Evolutionary conservation across 352 stramenopile species (phyloP).

Genomic region (Phytophthora hybrid): DNA sequence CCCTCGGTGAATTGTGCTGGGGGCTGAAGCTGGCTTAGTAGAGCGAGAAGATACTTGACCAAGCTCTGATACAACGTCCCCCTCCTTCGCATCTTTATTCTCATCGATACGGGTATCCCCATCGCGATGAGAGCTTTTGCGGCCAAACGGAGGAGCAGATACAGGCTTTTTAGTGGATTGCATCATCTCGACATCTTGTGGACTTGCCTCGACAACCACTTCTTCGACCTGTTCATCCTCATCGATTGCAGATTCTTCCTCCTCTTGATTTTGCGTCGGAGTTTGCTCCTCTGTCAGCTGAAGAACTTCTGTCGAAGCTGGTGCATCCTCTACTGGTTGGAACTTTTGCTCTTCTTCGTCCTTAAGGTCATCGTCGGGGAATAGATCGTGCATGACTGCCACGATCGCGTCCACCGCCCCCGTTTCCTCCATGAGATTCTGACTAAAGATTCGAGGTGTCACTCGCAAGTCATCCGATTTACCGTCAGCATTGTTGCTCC

Average conservation of each 20-base stretch:
- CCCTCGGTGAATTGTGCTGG: conserved; percentile 18
- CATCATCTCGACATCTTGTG: neutral
- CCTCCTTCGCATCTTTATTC: neutral
- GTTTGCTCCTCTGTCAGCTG: neutral
- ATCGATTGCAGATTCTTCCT: neutral
- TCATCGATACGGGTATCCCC: neutral
- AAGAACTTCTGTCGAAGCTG: conserved; percentile 4
- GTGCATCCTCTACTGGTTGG: conserved; percentile 2
- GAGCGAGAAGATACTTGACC: conserved; percentile 8
- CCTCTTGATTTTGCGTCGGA: neutral
- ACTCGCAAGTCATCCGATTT: conserved; percentile 64
- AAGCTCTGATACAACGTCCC: neutral
- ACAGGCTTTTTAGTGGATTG: conserved; percentile 7
- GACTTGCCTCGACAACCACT: conserved; percentile 4
- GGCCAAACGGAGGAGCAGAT: conserved; percentile 22
- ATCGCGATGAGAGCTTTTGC: conserved; percentile 5
- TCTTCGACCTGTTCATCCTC: neutral
- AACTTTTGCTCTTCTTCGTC: conserved; percentile 14
- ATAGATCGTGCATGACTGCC: conserved; percentile 70
- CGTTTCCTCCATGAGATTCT: conserved; percentile 76
- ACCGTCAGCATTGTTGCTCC: conserved; percentile 43
- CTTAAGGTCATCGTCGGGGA: conserved; percentile 58
- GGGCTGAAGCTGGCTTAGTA: conserved; percentile 31
- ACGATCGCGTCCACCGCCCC: conserved; percentile 67
- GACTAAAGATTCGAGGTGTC: conserved; percentile 66